These are phyloP conservation scores for Hanseniaspora thailandica DNA, from an alignment of 805 yeast genomes.

Conservation along the genomic window DNA sequence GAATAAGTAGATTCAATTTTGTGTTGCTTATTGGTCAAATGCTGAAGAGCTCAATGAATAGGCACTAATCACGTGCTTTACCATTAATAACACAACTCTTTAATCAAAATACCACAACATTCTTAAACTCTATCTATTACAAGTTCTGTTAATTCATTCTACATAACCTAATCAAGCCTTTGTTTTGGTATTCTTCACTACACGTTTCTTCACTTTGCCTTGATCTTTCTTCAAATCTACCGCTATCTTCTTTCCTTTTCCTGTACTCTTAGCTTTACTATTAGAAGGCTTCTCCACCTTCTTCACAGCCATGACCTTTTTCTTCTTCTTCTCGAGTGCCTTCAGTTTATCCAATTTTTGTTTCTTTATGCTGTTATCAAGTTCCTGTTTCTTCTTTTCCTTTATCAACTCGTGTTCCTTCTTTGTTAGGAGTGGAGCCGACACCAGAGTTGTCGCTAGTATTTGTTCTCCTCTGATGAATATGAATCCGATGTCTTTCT, in stretches of 20 bases:
- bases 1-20: no score
- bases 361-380: not conserved
- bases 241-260: not conserved
- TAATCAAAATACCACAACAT: no score
- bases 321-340: conserved; percentile 6
- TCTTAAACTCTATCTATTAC: no score
- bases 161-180: no score
- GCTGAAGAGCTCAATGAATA: no score
- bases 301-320: not conserved
- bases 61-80: no score
- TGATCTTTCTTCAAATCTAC: not conserved
- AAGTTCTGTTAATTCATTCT: no score
- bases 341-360: conserved; percentile 4
- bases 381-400: conserved; percentile 5
- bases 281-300: not conserved
- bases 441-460: conserved; percentile 1
- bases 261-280: not conserved
- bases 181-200: not conserved
- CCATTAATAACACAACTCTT: no score
- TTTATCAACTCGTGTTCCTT: not conserved
- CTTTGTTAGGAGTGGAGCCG: not conserved
- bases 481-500: conserved; percentile 4
- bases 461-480: conserved; percentile 12
- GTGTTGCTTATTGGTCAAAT: no score
- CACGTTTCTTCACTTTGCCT: not conserved